phyloP scores from a whole-genome alignment of 805 yeast genomes.

The Teunomyces cretensis region DNA sequence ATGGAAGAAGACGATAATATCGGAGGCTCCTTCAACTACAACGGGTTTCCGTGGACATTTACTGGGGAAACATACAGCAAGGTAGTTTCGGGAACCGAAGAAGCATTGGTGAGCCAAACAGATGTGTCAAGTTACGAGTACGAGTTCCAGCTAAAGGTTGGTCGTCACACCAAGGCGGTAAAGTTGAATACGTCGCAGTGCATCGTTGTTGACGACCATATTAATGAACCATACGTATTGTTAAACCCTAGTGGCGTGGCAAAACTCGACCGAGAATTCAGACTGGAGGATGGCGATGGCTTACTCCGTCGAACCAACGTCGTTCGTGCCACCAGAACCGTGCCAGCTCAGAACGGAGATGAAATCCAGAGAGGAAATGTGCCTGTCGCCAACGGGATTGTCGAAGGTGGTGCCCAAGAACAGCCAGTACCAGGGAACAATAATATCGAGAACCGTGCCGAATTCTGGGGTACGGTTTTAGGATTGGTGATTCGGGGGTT shows the following conservation, averaged over 20 bases:
- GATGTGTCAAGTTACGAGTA: constrained; percentile 24
- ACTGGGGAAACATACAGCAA: constrained; percentile 20
- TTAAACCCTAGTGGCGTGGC: constrained; percentile 37
- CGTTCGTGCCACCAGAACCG: neutral
- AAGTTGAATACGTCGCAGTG: constrained; percentile 41
- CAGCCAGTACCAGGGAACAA: neutral
- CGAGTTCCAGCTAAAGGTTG: constrained; percentile 20
- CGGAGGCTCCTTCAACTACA: neutral
- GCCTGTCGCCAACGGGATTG: neutral
- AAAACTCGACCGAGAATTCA: constrained; percentile 17
- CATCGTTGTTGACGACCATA: constrained; percentile 34
- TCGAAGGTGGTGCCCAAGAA: neutral
- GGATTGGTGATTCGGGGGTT: neutral
- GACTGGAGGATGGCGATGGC: constrained; percentile 12
- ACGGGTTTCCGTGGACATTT: constrained; percentile 17
- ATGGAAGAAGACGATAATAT: no score
- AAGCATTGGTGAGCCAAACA: constrained; percentile 26
- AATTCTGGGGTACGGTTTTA: neutral
- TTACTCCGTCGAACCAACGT: constrained; percentile 9
- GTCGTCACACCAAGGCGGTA: constrained; percentile 12
- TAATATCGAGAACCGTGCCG: neutral
- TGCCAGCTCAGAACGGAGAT: neutral
- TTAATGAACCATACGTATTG: constrained; percentile 37
- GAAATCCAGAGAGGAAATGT: neutral
- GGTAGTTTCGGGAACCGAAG: neutral